Evolutionary conservation across 2,329 filamentous ascomycete species (phyloP), one percentile per base, ranked within the genome.

Genomic region (Sclerotinia subarctica): DNA sequence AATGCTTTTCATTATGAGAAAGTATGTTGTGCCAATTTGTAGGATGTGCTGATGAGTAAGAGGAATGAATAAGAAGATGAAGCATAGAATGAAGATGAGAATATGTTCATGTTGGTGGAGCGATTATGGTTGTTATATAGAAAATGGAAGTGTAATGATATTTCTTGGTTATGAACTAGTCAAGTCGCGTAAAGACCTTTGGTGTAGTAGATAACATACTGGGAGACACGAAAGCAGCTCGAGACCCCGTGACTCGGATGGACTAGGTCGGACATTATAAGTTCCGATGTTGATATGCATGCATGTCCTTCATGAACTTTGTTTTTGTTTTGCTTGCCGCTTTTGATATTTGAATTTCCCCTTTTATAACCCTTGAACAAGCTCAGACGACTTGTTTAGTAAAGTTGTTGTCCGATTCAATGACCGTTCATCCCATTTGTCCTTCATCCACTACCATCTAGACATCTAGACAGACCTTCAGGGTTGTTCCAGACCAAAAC

Each of bases 1-100:
- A 71, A 93, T 82, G 26, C 88, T 56, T 17, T 90, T 90, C 62
- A 68, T 71, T 7, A 49, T 59, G 54, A 46, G 35, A 42, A 70
- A 21, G 59, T 53, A 69, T 69, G 29, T 17, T 52, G 6, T 29
- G n/a, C 49, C 21, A 46, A 57, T 46, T 52, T 15, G 26, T 44
- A 38, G 8, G 56, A 32, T 29, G 29, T 60, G 32, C 24, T 65
- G n/a, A 46, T 66, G 58, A 29, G 49, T 29, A 68, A 42, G 63
- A 64, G 13, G 32, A 11, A 26, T n/a, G 32, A 29, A 49, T n/a
- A n/a, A 35, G 19, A 5, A 35, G 29, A 62, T 35, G 44, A 24
- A 19, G 2, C 24, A 35, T 21, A n/a, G 13, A n/a, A 60, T 11
- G 58, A 17, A 35, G 10, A 24, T 24, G 44, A 24, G n/a, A 11